These are phyloP conservation scores for Tolypocladium ophioglossoides DNA, from an alignment of 2,329 filamentous ascomycete species.

Conservation along the genomic window DNA sequence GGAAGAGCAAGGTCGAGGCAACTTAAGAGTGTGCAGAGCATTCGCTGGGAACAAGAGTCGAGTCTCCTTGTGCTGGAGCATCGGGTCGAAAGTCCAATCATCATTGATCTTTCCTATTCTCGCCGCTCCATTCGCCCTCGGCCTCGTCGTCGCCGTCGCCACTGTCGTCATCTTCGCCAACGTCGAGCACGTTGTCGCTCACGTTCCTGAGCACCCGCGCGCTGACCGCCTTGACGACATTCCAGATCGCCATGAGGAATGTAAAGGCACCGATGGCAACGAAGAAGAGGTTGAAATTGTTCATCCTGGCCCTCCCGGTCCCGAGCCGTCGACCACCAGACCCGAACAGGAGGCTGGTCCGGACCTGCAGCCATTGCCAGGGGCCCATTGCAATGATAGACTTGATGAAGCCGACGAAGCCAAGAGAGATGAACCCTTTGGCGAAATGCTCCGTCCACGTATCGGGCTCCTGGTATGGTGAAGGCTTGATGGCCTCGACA, in stretches of 20 bases:
- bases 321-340: constrained; percentile 38
- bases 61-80: not conserved
- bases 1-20: constrained; percentile 66
- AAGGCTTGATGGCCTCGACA: constrained; percentile 21
- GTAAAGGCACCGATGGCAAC: constrained; percentile 72
- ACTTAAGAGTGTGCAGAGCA: constrained; percentile 87
- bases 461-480: constrained; percentile 36
- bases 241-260: constrained; percentile 78
- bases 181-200: constrained; percentile 72
- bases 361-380: constrained; percentile 67
- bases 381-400: constrained; percentile 64
- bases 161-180: constrained; percentile 50
- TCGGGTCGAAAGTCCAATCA: constrained; percentile 1
- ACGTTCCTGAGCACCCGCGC: constrained; percentile 63
- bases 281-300: constrained; percentile 69
- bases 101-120: constrained; percentile 21
- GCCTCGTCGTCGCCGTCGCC: constrained; percentile 45
- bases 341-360: constrained; percentile 46
- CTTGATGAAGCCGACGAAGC: constrained; percentile 76
- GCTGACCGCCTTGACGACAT: constrained; percentile 64
- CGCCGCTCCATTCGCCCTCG: constrained; percentile 31
- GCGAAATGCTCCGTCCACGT: constrained; percentile 77
- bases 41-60: not conserved
- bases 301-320: constrained; percentile 66
- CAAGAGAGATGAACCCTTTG: constrained; percentile 85